phyloP scores from a whole-genome alignment of 225 moss, liverwort and hornwort genomes.

The Asterella californica region DNA sequence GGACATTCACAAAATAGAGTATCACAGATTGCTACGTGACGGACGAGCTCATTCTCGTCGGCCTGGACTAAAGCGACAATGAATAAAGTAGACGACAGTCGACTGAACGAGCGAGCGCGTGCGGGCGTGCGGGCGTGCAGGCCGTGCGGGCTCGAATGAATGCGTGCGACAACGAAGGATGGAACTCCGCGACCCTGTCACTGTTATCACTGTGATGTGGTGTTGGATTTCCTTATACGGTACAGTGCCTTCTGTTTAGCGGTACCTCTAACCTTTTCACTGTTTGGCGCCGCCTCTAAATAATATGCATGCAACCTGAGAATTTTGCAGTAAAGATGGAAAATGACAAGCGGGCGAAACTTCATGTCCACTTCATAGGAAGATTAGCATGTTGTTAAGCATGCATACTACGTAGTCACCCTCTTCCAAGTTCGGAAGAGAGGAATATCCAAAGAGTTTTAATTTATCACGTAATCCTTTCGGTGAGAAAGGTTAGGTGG shows the following conservation, averaged over 20 bases:
- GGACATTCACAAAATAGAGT: not conserved
- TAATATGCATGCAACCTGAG: no score
- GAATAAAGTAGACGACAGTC: not conserved
- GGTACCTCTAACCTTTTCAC: not conserved
- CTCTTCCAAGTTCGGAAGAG: no score
- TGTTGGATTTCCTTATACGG: not conserved
- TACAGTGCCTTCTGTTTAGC: not conserved
- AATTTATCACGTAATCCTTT: no score
- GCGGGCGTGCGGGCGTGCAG: slow-evolving; percentile 2
- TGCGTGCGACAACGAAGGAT: not conserved
- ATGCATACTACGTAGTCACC: no score
- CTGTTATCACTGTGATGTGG: not conserved
- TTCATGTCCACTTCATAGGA: no score
- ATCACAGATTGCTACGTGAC: slow-evolving; percentile 10
- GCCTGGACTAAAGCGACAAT: not conserved
- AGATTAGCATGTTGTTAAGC: no score
- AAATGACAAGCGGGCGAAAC: no score
- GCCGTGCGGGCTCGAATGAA: slow-evolving; percentile 3
- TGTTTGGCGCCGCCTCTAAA: no score
- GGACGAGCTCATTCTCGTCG: slow-evolving; percentile 15
- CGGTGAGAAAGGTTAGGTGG: no score
- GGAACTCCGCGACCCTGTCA: not conserved
- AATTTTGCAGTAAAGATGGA: no score
- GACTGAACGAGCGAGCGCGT: not conserved
- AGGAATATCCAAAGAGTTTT: no score